Percentiles rank a stretch among this genome's conserved stretches.
Evolutionary conservation across 108 stramenopile genomes (phyloP).

Genomic region (Conticribra weissflogii): DNA sequence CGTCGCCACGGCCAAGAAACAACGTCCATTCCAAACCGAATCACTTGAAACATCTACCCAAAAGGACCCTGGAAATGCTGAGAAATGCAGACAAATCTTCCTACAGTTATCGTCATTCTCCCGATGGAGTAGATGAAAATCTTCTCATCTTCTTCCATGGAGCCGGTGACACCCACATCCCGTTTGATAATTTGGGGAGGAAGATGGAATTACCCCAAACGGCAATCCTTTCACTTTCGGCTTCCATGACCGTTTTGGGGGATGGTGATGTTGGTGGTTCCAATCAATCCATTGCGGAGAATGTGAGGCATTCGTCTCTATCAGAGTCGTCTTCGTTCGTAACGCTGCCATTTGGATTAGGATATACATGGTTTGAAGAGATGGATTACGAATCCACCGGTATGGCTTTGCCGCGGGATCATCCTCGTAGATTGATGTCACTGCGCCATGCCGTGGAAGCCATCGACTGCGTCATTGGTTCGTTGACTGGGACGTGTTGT

Average conservation of each 20-base stretch:
- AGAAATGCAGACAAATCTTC: constrained; percentile 3
- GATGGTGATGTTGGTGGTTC: too few relatives aligned
- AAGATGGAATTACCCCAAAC: constrained; percentile 53
- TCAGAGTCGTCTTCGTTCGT: constrained; percentile 17
- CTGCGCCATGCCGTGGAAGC: constrained; percentile 23
- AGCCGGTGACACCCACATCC: constrained; percentile 47
- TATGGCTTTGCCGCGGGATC: constrained; percentile 11
- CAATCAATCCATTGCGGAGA: too few relatives aligned
- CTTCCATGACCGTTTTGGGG: constrained; percentile 5
- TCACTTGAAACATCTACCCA: too few relatives aligned
- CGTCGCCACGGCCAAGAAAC: too few relatives aligned
- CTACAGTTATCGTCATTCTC: constrained; percentile 32
- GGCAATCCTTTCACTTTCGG: constrained; percentile 32
- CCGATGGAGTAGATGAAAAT: constrained; percentile 41
- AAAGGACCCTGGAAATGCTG: not conserved
- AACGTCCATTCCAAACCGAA: not conserved
- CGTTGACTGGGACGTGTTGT: constrained; percentile 40
- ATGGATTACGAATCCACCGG: constrained; percentile 55
- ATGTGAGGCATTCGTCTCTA: too few relatives aligned
- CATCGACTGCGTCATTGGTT: constrained; percentile 27
- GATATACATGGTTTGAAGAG: constrained; percentile 58
- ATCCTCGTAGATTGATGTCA: constrained; percentile 25
- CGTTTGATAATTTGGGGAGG: constrained; percentile 42
- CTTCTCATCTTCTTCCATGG: constrained; percentile 54
- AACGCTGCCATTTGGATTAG: constrained; percentile 44